These are phyloP conservation scores for Sphaceloma murrayae DNA, from an alignment of 2,329 filamentous ascomycete genomes.

Conservation along the genomic window DNA sequence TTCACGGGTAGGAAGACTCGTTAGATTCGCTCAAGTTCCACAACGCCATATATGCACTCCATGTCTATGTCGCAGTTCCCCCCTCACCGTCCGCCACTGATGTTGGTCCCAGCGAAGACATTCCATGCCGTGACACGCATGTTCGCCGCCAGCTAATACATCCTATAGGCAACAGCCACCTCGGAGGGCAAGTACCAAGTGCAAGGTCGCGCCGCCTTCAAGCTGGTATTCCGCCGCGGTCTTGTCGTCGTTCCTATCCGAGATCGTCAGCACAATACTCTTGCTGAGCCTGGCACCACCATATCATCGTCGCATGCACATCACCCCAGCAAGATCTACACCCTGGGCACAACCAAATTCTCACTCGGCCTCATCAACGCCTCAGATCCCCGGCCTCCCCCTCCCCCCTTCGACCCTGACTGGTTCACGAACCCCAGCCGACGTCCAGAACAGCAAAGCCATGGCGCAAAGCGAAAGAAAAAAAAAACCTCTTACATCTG, in stretches of 20 bases:
- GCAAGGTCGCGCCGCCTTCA: conserved; percentile 83
- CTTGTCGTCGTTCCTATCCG: conserved; percentile 79
- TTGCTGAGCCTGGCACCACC: background rate
- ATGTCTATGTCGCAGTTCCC: too few species aligned
- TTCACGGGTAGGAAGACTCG: background rate
- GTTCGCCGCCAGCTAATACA: background rate
- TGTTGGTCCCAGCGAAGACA: background rate
- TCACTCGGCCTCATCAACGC: too few species aligned
- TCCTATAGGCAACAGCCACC: conserved; percentile 49
- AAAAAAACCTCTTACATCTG: conserved; percentile 62
- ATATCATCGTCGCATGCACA: background rate
- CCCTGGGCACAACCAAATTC: too few species aligned
- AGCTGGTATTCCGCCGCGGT: conserved; percentile 83
- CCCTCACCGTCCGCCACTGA: too few species aligned
- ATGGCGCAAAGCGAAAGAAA: background rate
- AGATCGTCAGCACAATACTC: background rate
- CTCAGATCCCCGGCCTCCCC: too few species aligned
- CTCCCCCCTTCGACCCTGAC: background rate
- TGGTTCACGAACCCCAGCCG: background rate
- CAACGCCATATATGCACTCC: conserved; percentile 8
- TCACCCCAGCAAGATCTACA: background rate
- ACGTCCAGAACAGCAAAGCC: background rate
- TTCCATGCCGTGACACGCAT: background rate
- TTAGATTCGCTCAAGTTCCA: conserved; percentile 9
- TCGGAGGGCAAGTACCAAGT: conserved; percentile 87